These are phyloP conservation scores for Xylariomycetidae sp. DNA, from an alignment of 2,329 filamentous ascomycete genomes.

Conservation along the genomic window DNA sequence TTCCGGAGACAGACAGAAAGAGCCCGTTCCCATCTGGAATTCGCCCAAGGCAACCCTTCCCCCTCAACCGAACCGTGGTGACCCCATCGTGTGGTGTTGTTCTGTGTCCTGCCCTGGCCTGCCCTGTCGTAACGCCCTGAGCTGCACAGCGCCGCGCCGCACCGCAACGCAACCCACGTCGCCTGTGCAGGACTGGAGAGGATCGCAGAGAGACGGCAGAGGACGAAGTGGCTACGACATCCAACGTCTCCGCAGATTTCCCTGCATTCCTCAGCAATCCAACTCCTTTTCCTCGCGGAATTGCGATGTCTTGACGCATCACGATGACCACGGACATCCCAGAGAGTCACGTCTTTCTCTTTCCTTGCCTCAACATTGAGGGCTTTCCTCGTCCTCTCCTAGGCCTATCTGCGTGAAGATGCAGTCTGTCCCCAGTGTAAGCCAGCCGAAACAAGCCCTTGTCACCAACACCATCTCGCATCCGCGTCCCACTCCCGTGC, in stretches of 20 bases:
- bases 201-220: no score
- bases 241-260: constrained; percentile 9
- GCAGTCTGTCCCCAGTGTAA: constrained; percentile 50
- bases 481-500: no score
- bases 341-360: constrained; percentile 20
- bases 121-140: no score
- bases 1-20: no score
- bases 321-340: constrained; percentile 25
- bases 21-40: no score
- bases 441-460: constrained; percentile 20
- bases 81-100: no score
- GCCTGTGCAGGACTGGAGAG: no score
- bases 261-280: constrained; percentile 18
- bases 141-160: no score
- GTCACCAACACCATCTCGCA: constrained; percentile 4
- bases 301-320: constrained; percentile 26
- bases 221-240: constrained; percentile 2
- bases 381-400: constrained; percentile 28
- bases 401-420: constrained; percentile 37
- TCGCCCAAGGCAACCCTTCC: no score
- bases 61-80: no score
- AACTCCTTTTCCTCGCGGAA: constrained; percentile 6
- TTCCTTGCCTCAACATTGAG: constrained; percentile 27
- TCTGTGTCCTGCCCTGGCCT: no score
- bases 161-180: no score